Evolutionary conservation across 176 grass and related monocot species (phyloP).

Genomic region (Zea luxurians): DNA sequence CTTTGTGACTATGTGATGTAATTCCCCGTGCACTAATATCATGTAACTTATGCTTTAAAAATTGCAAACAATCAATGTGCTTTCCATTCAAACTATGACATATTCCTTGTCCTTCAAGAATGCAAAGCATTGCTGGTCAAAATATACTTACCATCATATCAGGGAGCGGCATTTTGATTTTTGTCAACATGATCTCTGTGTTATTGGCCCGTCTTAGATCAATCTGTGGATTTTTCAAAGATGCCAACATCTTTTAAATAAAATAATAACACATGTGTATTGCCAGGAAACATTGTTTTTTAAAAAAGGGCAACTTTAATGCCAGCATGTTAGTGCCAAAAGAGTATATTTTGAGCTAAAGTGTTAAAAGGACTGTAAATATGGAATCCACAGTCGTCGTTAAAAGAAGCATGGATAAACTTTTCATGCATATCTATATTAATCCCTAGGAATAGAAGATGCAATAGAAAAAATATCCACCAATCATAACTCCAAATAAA

Average conservation of each 20-base stretch:
- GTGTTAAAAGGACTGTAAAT: neutral
- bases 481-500: neutral
- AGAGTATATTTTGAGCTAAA: slow-evolving; percentile 26
- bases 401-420: neutral
- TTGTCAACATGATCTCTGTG: slow-evolving; percentile 98
- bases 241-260: slow-evolving; percentile 25
- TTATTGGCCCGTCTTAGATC: slow-evolving; percentile 93
- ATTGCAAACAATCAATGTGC: neutral
- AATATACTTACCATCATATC: slow-evolving; percentile 87
- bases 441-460: neutral
- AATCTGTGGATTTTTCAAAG: slow-evolving; percentile 53
- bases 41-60: slow-evolving; percentile 14
- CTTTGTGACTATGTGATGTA: no score
- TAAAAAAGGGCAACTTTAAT: slow-evolving; percentile 10
- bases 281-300: neutral
- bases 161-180: slow-evolving; percentile 95
- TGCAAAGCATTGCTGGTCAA: slow-evolving; percentile 12
- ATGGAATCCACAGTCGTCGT: neutral
- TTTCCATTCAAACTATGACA: slow-evolving; percentile 20
- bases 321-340: slow-evolving; percentile 14
- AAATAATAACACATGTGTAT: slow-evolving; percentile 9
- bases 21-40: neutral
- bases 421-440: slow-evolving; percentile 1
- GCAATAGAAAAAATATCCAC: slow-evolving; percentile 1
- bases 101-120: slow-evolving; percentile 1